phyloP scores from a whole-genome alignment of 257 asterid genomes.

The Solanum chaucha region DNA sequence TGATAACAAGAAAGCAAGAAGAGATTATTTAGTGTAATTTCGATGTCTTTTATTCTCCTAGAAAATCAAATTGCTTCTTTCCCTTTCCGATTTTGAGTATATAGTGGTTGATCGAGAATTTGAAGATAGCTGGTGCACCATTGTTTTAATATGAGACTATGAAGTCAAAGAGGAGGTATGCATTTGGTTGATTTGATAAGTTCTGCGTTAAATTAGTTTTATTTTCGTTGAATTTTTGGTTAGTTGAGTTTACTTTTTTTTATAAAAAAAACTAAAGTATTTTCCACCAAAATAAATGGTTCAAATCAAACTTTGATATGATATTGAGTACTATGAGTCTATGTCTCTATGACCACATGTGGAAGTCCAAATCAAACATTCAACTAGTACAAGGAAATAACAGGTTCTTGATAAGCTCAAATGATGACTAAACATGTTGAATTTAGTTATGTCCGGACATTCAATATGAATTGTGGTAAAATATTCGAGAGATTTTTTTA shows the following conservation, averaged over 20 bases:
- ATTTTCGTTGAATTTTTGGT: not conserved
- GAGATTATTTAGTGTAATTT: not conserved
- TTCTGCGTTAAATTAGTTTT: not conserved
- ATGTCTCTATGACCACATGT: not conserved
- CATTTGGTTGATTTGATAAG: not conserved
- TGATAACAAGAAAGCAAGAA: not conserved
- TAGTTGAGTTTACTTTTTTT: not conserved
- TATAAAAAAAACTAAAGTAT: not conserved
- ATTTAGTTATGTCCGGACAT: not conserved
- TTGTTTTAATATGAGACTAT: not conserved
- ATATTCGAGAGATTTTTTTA: not conserved
- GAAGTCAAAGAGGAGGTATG: not conserved
- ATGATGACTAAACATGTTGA: not conserved
- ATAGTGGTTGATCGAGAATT: not conserved
- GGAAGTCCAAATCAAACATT: not conserved
- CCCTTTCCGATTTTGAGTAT: not conserved
- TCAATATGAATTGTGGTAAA: accelerated
- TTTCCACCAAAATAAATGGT: not conserved
- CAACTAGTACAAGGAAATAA: not conserved
- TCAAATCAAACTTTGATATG: not conserved
- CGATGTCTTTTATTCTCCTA: not conserved
- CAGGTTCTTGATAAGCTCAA: not conserved
- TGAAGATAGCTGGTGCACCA: not conserved
- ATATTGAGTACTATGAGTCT: not conserved
- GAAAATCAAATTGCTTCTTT: not conserved